phyloP scores from a whole-genome alignment of 2,329 filamentous ascomycete species.

The Boeremia lycopersici region DNA sequence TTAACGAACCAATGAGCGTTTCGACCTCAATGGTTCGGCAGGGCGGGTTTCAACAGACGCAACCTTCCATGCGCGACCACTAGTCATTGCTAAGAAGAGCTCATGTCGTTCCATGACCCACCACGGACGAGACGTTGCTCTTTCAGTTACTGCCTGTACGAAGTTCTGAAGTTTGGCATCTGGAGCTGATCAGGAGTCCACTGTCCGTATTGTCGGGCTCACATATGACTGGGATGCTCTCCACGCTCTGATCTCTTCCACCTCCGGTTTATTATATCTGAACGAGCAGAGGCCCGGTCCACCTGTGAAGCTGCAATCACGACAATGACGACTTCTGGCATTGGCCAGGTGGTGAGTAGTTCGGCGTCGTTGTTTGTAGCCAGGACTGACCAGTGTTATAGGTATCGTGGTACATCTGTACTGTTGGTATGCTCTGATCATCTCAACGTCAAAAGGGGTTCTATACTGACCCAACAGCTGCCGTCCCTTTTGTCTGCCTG shows the following conservation, averaged over 20 bases:
- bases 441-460: background rate
- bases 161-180: background rate
- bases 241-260: constrained; percentile 1
- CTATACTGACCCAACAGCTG: constrained; percentile 9
- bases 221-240: constrained; percentile 1
- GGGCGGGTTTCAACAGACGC: constrained; percentile 4
- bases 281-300: background rate
- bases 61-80: constrained; percentile 7
- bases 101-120: constrained; percentile 1
- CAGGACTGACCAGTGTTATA: constrained; percentile 14
- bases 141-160: background rate
- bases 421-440: background rate
- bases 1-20: constrained; percentile 2
- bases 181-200: constrained; percentile 3
- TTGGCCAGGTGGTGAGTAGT: constrained; percentile 33
- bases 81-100: constrained; percentile 3
- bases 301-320: background rate
- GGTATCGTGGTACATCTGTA: constrained; percentile 17
- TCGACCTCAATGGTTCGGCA: constrained; percentile 4
- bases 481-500: constrained; percentile 34
- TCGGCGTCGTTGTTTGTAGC: background rate
- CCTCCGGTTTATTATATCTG: background rate
- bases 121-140: background rate
- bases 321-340: constrained; percentile 17
- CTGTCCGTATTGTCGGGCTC: background rate